These are phyloP conservation scores for Microstegium vimineum DNA, from an alignment of 176 grass and related monocot genomes.

Conservation along the genomic window DNA sequence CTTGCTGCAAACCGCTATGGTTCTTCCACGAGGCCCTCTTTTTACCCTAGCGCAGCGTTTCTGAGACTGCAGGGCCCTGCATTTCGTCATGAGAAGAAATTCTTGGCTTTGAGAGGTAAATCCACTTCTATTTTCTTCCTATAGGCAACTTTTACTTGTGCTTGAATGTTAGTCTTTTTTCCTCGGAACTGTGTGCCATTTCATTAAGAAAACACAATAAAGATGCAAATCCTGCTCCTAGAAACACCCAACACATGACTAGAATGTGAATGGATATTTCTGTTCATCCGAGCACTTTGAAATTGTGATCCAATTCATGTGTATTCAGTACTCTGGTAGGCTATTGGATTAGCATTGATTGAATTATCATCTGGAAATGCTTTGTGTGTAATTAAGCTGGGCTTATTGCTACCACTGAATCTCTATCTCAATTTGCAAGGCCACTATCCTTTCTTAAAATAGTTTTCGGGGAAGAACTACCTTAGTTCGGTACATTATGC, in stretches of 20 bases:
- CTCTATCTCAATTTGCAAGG: neutral
- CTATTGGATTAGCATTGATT: neutral
- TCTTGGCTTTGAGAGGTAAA: slow-evolving; percentile 30
- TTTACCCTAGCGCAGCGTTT: neutral
- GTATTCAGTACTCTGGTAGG: neutral
- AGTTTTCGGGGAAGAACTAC: neutral
- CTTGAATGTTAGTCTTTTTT: neutral
- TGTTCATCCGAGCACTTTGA: neutral
- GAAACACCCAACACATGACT: neutral
- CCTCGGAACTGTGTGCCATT: neutral
- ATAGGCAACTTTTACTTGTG: neutral
- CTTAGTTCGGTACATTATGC: neutral
- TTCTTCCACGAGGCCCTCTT: neutral
- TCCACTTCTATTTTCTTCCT: neutral
- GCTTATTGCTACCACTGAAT: slow-evolving; percentile 9
- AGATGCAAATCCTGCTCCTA: neutral
- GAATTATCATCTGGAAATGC: neutral
- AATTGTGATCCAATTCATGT: neutral
- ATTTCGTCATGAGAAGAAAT: slow-evolving; percentile 20
- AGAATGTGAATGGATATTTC: neutral
- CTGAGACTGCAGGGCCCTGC: slow-evolving; percentile 22
- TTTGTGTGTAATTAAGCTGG: neutral
- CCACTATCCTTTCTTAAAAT: neutral
- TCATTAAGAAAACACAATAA: neutral
- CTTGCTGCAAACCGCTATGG: neutral